Base-by-base conservation (phyloP, 2,329 filamentous ascomycete species). In the Aspergillus flavus region DNA sequence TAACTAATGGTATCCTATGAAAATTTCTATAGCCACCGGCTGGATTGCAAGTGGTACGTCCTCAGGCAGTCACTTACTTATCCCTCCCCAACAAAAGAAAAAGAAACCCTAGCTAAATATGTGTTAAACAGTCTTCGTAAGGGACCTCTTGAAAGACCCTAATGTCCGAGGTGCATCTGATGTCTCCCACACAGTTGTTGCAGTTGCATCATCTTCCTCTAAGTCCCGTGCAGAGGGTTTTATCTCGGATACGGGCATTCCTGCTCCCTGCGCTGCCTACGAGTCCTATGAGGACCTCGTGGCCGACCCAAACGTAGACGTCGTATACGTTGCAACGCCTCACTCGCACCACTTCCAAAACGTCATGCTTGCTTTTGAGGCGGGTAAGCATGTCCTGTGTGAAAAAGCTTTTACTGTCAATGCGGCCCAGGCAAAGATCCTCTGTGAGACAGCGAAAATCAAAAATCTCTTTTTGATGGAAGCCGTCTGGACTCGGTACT, bases 281-380 rank as follows among this genome's bases (percentile, higher is more conserved):
- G 91, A 90, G 63, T 92, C 89, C 12, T 97, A 97, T 79, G 85
- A 89, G 65, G 91, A 93, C 75, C 86, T 97, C 32, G 92, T 94
- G 30, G 85, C 86, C 57, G 92, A 96, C 75, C 82, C 89, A 7
- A 86, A 92, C 71, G 86, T 96, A 68, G 91, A 96, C 77, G 91
- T 96, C 70, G 80, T 97, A 79, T 97, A 96, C 78, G 87, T 97
- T 61, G 93, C 92, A 28, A 96, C 93, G 4, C 93, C 93, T 19
- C 93, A 96, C 81, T 94, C 91, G 71, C 93, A 96, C 78, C 93
- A 97, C 82, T 96, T 94, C 82, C 92, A 96, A 77, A 94, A 97
- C 79, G 86, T 88, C 67, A 92, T 93, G 87, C 85, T 96, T n/a
- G 91, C 89, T 50, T 84, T 97, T 45, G 86, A 92, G 68, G 91